Conservation (phyloP, 2,329 filamentous ascomycete species). For the Mollisia scopiformis region DNA sequence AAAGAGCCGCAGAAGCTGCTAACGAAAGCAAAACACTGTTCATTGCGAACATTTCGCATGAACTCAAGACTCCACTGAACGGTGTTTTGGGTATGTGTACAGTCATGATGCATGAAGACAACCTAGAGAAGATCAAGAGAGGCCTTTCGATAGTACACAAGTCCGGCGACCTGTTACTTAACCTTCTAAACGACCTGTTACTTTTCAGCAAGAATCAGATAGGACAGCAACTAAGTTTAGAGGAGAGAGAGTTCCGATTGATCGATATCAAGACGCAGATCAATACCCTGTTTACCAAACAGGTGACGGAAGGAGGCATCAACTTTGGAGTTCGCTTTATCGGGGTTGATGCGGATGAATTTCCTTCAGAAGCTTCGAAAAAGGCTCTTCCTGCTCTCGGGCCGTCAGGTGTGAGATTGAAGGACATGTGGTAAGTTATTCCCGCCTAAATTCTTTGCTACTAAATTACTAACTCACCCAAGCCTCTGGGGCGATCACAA, state of each 20-base stretch:
- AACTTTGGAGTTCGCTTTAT: slow-evolving; percentile 73
- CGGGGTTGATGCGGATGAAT: slow-evolving; percentile 46
- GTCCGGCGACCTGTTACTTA: slow-evolving; percentile 80
- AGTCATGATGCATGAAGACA: slow-evolving; percentile 90
- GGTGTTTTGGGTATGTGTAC: slow-evolving; percentile 94
- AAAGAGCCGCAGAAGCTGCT: slow-evolving; percentile 89
- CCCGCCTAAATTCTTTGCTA: not conserved
- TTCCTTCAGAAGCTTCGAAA: slow-evolving; percentile 23
- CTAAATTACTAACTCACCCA: slow-evolving; percentile 13
- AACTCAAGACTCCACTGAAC: slow-evolving; percentile 93
- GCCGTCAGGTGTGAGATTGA: slow-evolving; percentile 69
- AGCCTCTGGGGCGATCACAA: slow-evolving; percentile 90
- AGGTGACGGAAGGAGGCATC: slow-evolving; percentile 79
- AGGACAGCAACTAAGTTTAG: slow-evolving; percentile 78
- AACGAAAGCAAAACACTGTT: slow-evolving; percentile 98
- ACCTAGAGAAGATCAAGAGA: slow-evolving; percentile 75
- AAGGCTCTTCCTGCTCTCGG: slow-evolving; percentile 59
- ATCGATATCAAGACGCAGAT: slow-evolving; percentile 85
- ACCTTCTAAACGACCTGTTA: slow-evolving; percentile 84
- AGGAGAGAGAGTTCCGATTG: slow-evolving; percentile 83
- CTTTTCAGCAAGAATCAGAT: slow-evolving; percentile 97
- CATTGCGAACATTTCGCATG: slow-evolving; percentile 88
- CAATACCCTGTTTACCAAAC: slow-evolving; percentile 85
- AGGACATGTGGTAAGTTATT: slow-evolving; percentile 65
- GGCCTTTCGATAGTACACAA: slow-evolving; percentile 89